Percentiles rank a stretch among this genome's conserved stretches.
phyloP scores from a whole-genome alignment of 371 early-diverging fungal genomes.

The Catenaria anguillulae region DNA sequence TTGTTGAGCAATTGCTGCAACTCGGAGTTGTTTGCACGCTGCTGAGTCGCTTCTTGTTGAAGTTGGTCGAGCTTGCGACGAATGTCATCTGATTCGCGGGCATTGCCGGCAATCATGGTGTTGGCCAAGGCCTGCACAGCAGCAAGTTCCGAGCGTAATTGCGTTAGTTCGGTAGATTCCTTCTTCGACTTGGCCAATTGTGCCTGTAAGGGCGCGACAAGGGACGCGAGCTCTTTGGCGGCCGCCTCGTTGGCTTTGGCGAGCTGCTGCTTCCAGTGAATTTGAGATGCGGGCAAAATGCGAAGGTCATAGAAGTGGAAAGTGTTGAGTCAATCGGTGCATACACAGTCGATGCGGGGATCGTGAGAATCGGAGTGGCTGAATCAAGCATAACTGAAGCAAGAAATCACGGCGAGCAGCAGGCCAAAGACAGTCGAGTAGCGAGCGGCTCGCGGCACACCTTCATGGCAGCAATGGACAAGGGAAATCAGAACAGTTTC shows the following conservation, averaged over 20 bases:
- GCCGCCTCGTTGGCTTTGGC: neutral
- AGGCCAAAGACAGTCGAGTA: too few relatives aligned
- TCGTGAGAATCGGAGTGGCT: neutral
- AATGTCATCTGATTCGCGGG: neutral
- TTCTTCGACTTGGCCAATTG: neutral
- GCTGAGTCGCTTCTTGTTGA: neutral
- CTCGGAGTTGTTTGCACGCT: neutral
- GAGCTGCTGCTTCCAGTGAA: too few relatives aligned
- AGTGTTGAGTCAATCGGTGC: neutral
- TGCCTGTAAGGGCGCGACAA: neutral
- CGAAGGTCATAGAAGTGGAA: neutral
- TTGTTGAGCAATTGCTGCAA: neutral
- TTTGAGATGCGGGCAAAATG: neutral
- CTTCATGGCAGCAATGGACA: too few relatives aligned
- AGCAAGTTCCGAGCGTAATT: neutral
- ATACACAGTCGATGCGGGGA: neutral
- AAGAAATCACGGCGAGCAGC: neutral
- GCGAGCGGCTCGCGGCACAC: too few relatives aligned
- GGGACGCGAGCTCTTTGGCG: neutral
- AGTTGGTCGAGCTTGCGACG: neutral
- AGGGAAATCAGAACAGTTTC: neutral
- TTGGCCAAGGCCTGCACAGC: neutral
- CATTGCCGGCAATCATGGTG: neutral
- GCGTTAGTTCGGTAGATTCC: neutral
- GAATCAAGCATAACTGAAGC: neutral